Base-by-base conservation (phyloP, 169 alveolate genomes). In the Perkinsus olseni region DNA sequence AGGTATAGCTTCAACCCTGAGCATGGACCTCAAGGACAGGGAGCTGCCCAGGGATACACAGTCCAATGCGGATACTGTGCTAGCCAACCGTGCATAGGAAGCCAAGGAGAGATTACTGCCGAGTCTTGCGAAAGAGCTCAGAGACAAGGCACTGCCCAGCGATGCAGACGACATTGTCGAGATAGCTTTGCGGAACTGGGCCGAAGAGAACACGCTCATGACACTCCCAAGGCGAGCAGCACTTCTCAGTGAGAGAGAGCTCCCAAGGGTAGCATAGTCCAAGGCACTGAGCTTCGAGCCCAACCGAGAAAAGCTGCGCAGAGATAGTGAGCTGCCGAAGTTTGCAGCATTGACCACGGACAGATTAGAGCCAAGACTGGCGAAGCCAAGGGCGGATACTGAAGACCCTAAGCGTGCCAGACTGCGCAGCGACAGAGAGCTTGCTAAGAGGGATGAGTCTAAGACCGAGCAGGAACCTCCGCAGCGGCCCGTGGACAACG, bases 261-360 rank as follows among this genome's bases (percentile, higher is more conserved):
- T 36, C n/a, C 92, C 92, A n/a, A 90, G 4, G 31, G 39, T 24
- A 20, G 74, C 50, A 10, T 13, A 91, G 62, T 91, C 36, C 31
- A 38, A 34, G 62, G 40, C 92, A 0, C 62, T 38, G 0, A 91
- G 36, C 92, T 36, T 21, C n/a, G 92, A 90, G 4, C 92, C 92
- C 31, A 90, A 38, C 11, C 92, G 39, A 21, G 34, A 24, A 39
- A 90, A 34, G 31, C 92, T 38, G 48, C 28, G 38, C 36, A 90
- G 31, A 39, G 92, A 90, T 38, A 90, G 92, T 28, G 92, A 90
- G 28, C 92, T 28, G 10, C 92, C 92, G 45, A 90, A 34, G 92
- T 38, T 36, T 4, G 92, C 38, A 24, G 45, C 92, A 34, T 36
- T 31, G 8, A 36, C 48, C 0, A 90, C n/a, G 10, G 92, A 90